Base-by-base conservation (phyloP, 352 stramenopile genomes). In the Blastocystis sp. region DNA sequence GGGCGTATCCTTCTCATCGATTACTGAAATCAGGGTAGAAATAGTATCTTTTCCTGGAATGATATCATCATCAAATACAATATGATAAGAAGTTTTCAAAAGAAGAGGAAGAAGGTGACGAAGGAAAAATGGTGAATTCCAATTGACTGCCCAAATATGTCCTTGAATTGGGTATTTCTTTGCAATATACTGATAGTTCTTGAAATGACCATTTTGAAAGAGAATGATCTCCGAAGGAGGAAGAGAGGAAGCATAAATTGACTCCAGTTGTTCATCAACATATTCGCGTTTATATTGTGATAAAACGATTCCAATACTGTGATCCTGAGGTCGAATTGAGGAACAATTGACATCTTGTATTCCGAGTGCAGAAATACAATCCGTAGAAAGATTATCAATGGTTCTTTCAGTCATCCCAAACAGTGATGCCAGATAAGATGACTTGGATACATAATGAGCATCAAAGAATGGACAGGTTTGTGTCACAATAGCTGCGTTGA, bases 61-160 rank as follows among this genome's bases (percentile, higher is more conserved):
- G 19, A 83, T 83, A 35, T 83, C 71, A 24, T 83, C 71, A 43
- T 83, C 71, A 27, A 83, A 27, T 12, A 83, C 46, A 12, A 83
- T 65, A 46, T 83, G 49, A 43, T 65, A 83, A 6, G 46, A 39
- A 1, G 71, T 51, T 42, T 12, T 35, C 19, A 83, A 83, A 12
- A 83, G 43, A 5, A 83, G 51, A 32, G 71, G 71, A 19, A 83
- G 24, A 29, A 83, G 54, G 19, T 83, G 42, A 11, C 71, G 71
- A 35, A 83, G 39, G 51, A 83, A 83, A 29, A 65, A 83, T 24
- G 71, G 71, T 0, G 71, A 83, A 27, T 67, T 63, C 71, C 71
- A 83, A 29, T 83, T 83, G 21, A 24, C 46, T 11, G 71, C 19
- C 71, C 71, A 83, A 11, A 83, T 42, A 43, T 83, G 71, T 29